Percentiles rank a stretch among this genome's conserved stretches.
Evolutionary conservation across 345 rosid genomes (phyloP).

Genomic region (Eucalyptus paniculata): DNA sequence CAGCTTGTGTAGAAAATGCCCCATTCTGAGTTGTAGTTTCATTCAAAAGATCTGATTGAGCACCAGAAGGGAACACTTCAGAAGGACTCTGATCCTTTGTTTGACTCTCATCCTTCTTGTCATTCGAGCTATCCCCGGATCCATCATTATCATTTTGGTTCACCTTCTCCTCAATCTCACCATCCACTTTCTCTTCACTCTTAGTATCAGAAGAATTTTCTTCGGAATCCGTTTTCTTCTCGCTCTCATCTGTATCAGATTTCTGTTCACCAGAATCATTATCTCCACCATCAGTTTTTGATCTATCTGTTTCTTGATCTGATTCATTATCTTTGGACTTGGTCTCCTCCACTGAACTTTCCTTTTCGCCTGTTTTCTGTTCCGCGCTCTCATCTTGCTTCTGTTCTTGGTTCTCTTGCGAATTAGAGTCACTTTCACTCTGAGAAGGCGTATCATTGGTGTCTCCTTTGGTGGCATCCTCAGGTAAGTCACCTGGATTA

Average conservation of each 20-base stretch:
- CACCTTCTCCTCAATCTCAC: conserved; percentile 25
- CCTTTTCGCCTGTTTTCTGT: conserved; percentile 3
- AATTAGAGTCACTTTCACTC: conserved; percentile 8
- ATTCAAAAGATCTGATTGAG: conserved; percentile 71
- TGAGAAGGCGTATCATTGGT: conserved; percentile 1
- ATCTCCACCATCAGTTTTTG: conserved; percentile 19
- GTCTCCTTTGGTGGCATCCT: conserved; percentile 54
- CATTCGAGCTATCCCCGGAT: conserved; percentile 16
- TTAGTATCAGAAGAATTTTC: conserved; percentile 12
- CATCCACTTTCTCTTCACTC: conserved; percentile 23
- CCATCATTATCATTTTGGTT: conserved; percentile 23
- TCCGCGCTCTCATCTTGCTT: conserved; percentile 14
- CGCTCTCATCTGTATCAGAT: conserved; percentile 20
- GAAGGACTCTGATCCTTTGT: conserved; percentile 25
- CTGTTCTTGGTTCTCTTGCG: conserved; percentile 26
- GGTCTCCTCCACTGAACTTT: not conserved
- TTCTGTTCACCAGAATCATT: conserved; percentile 16
- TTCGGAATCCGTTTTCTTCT: conserved; percentile 21
- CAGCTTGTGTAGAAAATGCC: conserved; percentile 83
- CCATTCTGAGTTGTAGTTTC: conserved; percentile 61
- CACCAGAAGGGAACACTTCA: conserved; percentile 70
- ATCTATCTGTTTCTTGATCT: conserved; percentile 4
- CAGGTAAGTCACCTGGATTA: conserved; percentile 50
- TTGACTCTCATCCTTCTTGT: conserved; percentile 27
- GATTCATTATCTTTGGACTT: conserved; percentile 9